Evolutionary conservation across 306 rosid genomes (phyloP).

Genomic region (Rosa multiflora): DNA sequence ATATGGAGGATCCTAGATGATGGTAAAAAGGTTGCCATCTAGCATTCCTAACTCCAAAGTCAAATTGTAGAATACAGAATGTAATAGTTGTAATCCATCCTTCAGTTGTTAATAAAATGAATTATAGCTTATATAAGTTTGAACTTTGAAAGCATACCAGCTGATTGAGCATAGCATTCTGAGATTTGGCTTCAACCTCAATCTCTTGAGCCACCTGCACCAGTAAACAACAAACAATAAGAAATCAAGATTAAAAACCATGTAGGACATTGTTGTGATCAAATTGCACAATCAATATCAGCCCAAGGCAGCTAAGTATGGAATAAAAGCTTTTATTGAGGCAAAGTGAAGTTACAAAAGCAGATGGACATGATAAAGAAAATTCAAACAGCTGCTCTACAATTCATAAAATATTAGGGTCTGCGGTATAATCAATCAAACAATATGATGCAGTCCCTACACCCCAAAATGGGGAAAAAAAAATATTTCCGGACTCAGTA

Average conservation of each 20-base stretch:
- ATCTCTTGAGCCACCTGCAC: constrained; percentile 90
- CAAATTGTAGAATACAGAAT: background rate
- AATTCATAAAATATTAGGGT: background rate
- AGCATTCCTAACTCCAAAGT: background rate
- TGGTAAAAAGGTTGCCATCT: background rate
- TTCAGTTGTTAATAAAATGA: constrained; percentile 6
- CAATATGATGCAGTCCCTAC: background rate
- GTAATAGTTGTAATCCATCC: background rate
- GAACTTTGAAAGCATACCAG: constrained; percentile 48
- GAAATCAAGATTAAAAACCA: constrained; percentile 10
- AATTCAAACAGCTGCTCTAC: background rate
- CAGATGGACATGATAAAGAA: background rate
- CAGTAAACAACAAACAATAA: constrained; percentile 8
- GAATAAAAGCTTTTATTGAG: background rate
- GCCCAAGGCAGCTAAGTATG: background rate
- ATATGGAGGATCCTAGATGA: background rate
- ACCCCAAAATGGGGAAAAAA: background rate
- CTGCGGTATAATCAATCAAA: background rate
- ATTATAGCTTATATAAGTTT: constrained; percentile 16
- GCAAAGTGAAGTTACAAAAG: background rate
- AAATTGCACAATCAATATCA: background rate
- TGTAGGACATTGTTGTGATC: background rate
- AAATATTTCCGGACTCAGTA: background rate
- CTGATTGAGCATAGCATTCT: constrained; percentile 64
- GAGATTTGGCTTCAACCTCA: constrained; percentile 65